Base-by-base conservation (phyloP, 2,329 filamentous ascomycete species). In the Aspergillus glaucus region DNA sequence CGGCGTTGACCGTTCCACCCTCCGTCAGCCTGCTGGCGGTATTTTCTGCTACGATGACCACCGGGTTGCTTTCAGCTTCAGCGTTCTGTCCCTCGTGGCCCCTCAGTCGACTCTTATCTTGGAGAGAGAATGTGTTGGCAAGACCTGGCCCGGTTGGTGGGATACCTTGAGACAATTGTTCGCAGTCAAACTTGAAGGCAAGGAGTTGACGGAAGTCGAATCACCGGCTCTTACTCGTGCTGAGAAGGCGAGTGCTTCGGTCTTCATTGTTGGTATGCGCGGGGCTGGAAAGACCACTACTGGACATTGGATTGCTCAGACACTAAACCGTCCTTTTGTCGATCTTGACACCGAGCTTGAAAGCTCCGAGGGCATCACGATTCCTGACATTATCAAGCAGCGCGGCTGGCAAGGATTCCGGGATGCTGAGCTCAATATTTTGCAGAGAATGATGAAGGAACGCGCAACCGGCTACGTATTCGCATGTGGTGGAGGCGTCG, bases 61-160 rank as follows among this genome's bases (percentile, higher is more conserved):
- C 67, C 87, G 93, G 51, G 90, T 98, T 10, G 93, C 93, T 21
- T 98, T 98, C 90, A 96, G 92, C 70, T 95, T 98, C 71, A 93
- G 90, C 56, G 90, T 98, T 6, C 76, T 98, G 14, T 82, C 89
- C 10, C 74, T 88, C 15, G 80, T 85, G 26, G 79, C 86, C 0
- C 85, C 87, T 1, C 70, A 80, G 6, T 79, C 88, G 0, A 86
- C 89, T 0, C 71, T 95, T 14, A 83, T 98, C 45, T 79, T 88
- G 2, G 93, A 98, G 66, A 86, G 90, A 51, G 90, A 95, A 62
- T 98, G 93, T 65, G 88, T 89, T 2, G 91, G 87, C 37, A 98
- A 98, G 77, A 98, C 93, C 2, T 98, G 93, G 93, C 93, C 93
- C 0, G 93, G 92, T 8, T 98, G 93, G 89, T 98, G 93, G 93